Evolutionary conservation across 805 yeast genomes (phyloP).

Genomic region (Pichia nanzhaoensis): DNA sequence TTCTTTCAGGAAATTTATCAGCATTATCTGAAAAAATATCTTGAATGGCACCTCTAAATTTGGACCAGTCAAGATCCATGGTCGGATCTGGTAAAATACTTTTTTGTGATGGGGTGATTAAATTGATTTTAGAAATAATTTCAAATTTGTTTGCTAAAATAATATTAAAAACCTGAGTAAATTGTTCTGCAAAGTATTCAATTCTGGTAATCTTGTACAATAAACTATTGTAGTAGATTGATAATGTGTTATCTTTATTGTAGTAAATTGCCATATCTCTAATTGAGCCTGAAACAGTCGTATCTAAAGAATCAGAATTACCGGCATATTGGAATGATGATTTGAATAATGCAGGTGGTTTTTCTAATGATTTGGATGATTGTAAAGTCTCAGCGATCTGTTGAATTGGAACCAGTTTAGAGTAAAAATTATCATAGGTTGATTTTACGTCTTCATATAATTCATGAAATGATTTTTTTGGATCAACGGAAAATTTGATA

Average conservation of each 20-base stretch:
- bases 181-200: constrained; percentile 64
- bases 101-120: constrained; percentile 63
- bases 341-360: constrained; percentile 58
- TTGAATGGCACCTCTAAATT: constrained; percentile 91
- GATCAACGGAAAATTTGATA: constrained; percentile 52
- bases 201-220: constrained; percentile 69
- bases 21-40: constrained; percentile 92
- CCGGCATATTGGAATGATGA: constrained; percentile 46
- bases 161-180: constrained; percentile 43
- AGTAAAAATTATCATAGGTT: constrained; percentile 31
- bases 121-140: constrained; percentile 52
- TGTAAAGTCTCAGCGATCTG: constrained; percentile 51
- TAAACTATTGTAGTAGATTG: constrained; percentile 65
- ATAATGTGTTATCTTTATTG: constrained; percentile 30
- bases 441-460: constrained; percentile 41
- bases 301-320: constrained; percentile 33
- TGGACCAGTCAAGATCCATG: constrained; percentile 78
- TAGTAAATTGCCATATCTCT: constrained; percentile 61
- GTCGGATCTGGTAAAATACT: constrained; percentile 80
- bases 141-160: constrained; percentile 32
- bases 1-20: constrained; percentile 70
- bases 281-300: constrained; percentile 46
- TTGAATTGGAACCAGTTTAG: constrained; percentile 42
- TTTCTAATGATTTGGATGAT: constrained; percentile 42
- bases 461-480: constrained; percentile 46